phyloP scores from a whole-genome alignment of 1,284 basidiomycete species.

The Hortiboletus rubellus region DNA sequence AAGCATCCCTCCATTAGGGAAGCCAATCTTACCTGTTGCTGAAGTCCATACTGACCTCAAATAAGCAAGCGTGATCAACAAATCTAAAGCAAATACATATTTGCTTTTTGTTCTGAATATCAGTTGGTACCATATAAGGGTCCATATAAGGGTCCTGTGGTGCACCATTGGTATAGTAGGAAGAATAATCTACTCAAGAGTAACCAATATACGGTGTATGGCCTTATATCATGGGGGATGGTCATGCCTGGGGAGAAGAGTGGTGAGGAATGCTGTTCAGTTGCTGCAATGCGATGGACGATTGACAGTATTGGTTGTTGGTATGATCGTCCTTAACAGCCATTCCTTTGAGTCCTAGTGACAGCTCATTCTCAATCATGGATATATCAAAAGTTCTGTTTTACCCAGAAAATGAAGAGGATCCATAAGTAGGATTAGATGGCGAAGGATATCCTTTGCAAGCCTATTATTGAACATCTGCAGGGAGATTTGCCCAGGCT shows the following conservation, averaged over 20 bases:
- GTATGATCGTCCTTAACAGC: slow-evolving; percentile 61
- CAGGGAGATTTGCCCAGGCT: slow-evolving; percentile 52
- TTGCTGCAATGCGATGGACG: slow-evolving; percentile 25
- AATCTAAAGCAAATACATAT: slow-evolving; percentile 37
- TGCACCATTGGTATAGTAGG: slow-evolving; percentile 53
- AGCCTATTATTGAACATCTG: slow-evolving; percentile 51
- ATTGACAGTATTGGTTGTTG: slow-evolving; percentile 34
- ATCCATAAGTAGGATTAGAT: slow-evolving; percentile 41
- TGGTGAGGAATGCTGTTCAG: slow-evolving; percentile 25
- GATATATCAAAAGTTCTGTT: slow-evolving; percentile 46
- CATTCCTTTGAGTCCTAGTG: slow-evolving; percentile 63
- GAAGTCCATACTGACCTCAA: slow-evolving; percentile 46
- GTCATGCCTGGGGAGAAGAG: slow-evolving; percentile 38
- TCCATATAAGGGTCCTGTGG: slow-evolving; percentile 46
- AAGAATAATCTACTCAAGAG: slow-evolving; percentile 54
- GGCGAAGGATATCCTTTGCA: slow-evolving; percentile 49
- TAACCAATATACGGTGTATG: slow-evolving; percentile 52
- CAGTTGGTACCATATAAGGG: slow-evolving; percentile 41
- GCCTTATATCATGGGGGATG: slow-evolving; percentile 44
- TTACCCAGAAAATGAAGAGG: slow-evolving; percentile 38
- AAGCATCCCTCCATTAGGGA: slow-evolving; percentile 42
- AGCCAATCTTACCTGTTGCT: slow-evolving; percentile 45
- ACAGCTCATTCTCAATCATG: slow-evolving; percentile 53
- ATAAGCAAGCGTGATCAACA: slow-evolving; percentile 6
- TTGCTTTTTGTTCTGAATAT: slow-evolving; percentile 61